These are phyloP conservation scores for Tetrapisispora arboricola DNA, from an alignment of 805 yeast species.

Conservation along the genomic window DNA sequence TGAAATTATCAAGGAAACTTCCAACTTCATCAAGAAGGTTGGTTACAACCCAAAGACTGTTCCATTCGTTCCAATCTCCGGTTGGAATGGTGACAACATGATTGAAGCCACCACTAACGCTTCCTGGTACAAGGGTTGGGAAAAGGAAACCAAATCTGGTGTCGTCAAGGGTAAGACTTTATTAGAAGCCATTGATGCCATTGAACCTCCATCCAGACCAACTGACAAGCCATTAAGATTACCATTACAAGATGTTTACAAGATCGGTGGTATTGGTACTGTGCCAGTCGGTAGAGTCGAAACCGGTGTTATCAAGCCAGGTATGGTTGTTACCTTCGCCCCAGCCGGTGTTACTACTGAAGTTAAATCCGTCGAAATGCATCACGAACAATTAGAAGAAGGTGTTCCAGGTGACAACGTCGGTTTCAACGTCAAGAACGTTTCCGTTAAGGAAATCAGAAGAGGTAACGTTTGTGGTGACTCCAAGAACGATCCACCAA, in stretches of 20 bases:
- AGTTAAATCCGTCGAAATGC: conserved; percentile 85
- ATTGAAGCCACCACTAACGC: conserved; percentile 72
- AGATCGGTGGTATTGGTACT: conserved; percentile 87
- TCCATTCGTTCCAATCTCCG: conserved; percentile 85
- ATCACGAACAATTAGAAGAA: conserved; percentile 68
- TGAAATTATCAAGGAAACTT: conserved; percentile 66
- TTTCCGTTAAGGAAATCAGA: conserved; percentile 79
- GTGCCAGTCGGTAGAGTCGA: conserved; percentile 93
- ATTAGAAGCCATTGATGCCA: conserved; percentile 75
- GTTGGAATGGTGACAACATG: conserved; percentile 93
- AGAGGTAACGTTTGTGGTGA: conserved; percentile 92
- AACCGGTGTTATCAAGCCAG: conserved; percentile 86
- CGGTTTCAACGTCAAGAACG: conserved; percentile 86
- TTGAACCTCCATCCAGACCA: conserved; percentile 74
- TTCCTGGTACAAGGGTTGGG: conserved; percentile 86
- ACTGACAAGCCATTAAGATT: conserved; percentile 80
- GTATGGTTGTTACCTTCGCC: conserved; percentile 82
- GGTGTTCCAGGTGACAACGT: conserved; percentile 90
- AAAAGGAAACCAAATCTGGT: conserved; percentile 66
- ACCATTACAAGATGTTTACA: conserved; percentile 86
- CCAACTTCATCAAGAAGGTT: conserved; percentile 74
- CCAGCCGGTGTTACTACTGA: conserved; percentile 87
- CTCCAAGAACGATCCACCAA: conserved; percentile 82
- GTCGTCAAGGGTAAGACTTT: conserved; percentile 26
- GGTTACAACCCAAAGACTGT: conserved; percentile 77